A percentile compares a stretch with the other conserved stretches of the same genome.
These are phyloP conservation scores for Pleurotus tuber-regium DNA, from an alignment of 768 basidiomycete species.

Conservation along the genomic window DNA sequence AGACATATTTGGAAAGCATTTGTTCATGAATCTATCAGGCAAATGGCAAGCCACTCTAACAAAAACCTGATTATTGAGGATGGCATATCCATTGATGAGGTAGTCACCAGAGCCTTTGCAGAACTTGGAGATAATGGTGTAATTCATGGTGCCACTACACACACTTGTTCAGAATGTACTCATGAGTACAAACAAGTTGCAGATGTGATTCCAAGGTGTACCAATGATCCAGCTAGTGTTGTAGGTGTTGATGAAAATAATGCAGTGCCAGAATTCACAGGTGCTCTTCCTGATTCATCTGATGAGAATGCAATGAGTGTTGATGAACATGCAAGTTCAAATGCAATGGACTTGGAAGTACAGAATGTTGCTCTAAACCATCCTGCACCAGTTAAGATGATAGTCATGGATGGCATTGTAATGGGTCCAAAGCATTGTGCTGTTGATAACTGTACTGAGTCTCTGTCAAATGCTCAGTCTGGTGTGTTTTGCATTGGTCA, in stretches of 20 bases:
- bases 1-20: conserved; percentile 19
- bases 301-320: not conserved
- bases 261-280: conserved; percentile 1
- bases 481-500: conserved; percentile 5
- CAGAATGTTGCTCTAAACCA: not conserved
- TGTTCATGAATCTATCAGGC: conserved; percentile 19
- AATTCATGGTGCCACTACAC: conserved; percentile 5
- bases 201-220: not conserved
- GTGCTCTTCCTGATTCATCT: not conserved
- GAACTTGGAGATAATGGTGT: conserved; percentile 10
- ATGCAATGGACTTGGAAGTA: not conserved
- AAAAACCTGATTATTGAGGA: conserved; percentile 3
- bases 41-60: conserved; percentile 12
- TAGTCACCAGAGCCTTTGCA: conserved; percentile 4
- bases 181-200: conserved; percentile 11
- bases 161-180: conserved; percentile 12
- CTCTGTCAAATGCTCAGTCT: conserved; percentile 6
- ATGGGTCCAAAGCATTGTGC: conserved; percentile 15
- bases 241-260: conserved; percentile 9
- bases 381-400: conserved; percentile 6
- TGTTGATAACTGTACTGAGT: conserved; percentile 3
- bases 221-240: not conserved
- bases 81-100: conserved; percentile 7
- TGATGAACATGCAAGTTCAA: not conserved
- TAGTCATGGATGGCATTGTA: conserved; percentile 16